Evolutionary conservation across 2,329 filamentous ascomycete genomes (phyloP), one percentile per base, ranked within the genome.

Genomic region (Xylariaceae sp.): DNA sequence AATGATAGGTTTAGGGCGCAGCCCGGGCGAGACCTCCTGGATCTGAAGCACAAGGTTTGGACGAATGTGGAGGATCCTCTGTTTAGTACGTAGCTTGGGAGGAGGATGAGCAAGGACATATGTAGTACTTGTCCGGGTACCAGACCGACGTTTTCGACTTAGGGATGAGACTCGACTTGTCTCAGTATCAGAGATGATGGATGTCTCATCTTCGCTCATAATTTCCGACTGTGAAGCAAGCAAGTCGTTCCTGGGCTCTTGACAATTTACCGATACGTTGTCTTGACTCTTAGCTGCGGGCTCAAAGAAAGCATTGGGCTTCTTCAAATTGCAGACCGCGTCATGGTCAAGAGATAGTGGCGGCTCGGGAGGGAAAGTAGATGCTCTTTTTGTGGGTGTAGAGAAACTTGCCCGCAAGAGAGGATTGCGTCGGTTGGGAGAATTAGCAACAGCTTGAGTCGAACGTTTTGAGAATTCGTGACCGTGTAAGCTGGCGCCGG

Each of bases 1-100:
- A 62, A 91, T 86, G 3, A 85, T 82, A 1, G 90, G 90, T 48
- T 80, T 80, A 0, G 88, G 87, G 21, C 89, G 83, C 14, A 78
- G 78, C 59, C 85, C 81, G 36, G 79, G 74, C 2, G 82, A 78
- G n/a, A 91, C 71, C 55, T 84, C 81, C 67, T 92, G 90, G 14
- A 93, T 76, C 71, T 94, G 90, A 5, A 93, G 79, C 5, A 92
- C 75, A 16, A 92, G 75, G 49, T 85, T 85, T 9, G 89, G 88
- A 14, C 88, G 84, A 26, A 89, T 79, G 65, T 88, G 79, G 31
- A 91, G 77, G 60, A 88, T 81, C 21, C 89, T 80, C 68, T 88
- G 89, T 67, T 87, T 82, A 67, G 79, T 77, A 62, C 82, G 75
- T 59, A 84, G 69, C 66, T 81, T 77, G 61, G 88, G 78, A 56